Conservation (phyloP, 208 protist genomes). For the Trypanosoma scelopori region DNA sequence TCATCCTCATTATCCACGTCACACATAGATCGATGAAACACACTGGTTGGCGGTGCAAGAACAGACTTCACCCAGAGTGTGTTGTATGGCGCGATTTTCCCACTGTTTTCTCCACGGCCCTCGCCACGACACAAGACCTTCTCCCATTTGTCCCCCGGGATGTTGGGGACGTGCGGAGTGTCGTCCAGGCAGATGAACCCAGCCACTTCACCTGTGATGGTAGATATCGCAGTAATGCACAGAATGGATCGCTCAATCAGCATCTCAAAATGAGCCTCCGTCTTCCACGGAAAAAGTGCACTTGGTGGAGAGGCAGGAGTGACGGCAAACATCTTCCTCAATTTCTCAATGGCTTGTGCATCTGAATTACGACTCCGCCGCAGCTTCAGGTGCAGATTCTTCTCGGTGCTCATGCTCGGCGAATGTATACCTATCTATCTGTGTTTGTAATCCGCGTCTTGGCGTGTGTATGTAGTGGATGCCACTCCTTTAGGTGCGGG, state of each 20-base stretch:
- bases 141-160: conserved; percentile 23
- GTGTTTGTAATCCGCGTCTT: no score
- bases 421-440: background rate
- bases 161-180: conserved; percentile 21
- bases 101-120: background rate
- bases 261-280: conserved; percentile 37
- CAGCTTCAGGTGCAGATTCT: conserved; percentile 40
- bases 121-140: background rate
- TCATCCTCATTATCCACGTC: conserved; percentile 6
- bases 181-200: conserved; percentile 57
- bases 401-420: conserved; percentile 1
- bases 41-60: conserved; percentile 37
- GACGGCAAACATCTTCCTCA: conserved; percentile 41
- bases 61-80: conserved; percentile 76
- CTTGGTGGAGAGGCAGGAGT: conserved; percentile 39
- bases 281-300: conserved; percentile 36
- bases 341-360: conserved; percentile 30
- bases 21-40: conserved; percentile 15
- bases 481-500: no score
- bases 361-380: conserved; percentile 53
- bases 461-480: no score
- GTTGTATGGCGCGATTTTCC: conserved; percentile 41
- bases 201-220: conserved; percentile 17
- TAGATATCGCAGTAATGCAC: conserved; percentile 60
- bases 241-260: conserved; percentile 71